These are phyloP conservation scores for Phytophthora uliginosa DNA, from an alignment of 352 stramenopile species.

Conservation along the genomic window DNA sequence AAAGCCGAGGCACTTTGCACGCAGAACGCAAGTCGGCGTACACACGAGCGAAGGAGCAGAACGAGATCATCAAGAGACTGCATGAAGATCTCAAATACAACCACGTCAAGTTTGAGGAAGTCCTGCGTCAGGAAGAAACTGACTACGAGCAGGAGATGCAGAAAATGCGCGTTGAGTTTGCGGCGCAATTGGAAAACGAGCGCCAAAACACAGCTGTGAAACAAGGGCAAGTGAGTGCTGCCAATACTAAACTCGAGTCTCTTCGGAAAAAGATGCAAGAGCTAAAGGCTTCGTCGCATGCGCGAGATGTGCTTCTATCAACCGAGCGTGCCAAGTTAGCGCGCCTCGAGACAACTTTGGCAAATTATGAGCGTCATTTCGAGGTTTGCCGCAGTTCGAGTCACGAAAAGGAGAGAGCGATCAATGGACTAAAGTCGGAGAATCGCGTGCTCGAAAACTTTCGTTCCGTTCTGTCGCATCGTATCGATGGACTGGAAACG, in stretches of 20 bases:
- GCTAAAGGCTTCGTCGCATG: slow-evolving; percentile 76
- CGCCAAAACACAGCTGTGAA: slow-evolving; percentile 86
- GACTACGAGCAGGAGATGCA: slow-evolving; percentile 87
- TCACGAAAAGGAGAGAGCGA: slow-evolving; percentile 78
- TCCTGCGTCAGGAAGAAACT: slow-evolving; percentile 81
- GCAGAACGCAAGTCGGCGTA: slow-evolving; percentile 74
- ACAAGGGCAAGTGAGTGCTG: slow-evolving; percentile 81
- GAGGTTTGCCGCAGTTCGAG: slow-evolving; percentile 74
- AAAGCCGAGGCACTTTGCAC: slow-evolving; percentile 70
- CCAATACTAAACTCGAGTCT: slow-evolving; percentile 85
- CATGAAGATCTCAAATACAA: slow-evolving; percentile 91
- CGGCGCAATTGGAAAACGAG: slow-evolving; percentile 73
- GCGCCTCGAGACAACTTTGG: slow-evolving; percentile 71
- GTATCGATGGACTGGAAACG: slow-evolving; percentile 79
- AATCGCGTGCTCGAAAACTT: slow-evolving; percentile 89
- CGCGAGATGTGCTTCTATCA: slow-evolving; percentile 74
- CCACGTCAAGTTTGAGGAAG: slow-evolving; percentile 88
- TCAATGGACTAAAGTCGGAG: slow-evolving; percentile 70
- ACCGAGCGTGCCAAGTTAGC: slow-evolving; percentile 77
- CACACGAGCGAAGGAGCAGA: slow-evolving; percentile 79
- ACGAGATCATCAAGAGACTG: slow-evolving; percentile 85
- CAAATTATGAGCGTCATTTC: slow-evolving; percentile 82
- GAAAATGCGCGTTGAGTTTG: slow-evolving; percentile 64
- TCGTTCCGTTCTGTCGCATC: slow-evolving; percentile 79
- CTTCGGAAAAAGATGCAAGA: slow-evolving; percentile 90